Evolutionary conservation across 495 filamentous ascomycete genomes (phyloP).

Genomic region (Tuber brumale): DNA sequence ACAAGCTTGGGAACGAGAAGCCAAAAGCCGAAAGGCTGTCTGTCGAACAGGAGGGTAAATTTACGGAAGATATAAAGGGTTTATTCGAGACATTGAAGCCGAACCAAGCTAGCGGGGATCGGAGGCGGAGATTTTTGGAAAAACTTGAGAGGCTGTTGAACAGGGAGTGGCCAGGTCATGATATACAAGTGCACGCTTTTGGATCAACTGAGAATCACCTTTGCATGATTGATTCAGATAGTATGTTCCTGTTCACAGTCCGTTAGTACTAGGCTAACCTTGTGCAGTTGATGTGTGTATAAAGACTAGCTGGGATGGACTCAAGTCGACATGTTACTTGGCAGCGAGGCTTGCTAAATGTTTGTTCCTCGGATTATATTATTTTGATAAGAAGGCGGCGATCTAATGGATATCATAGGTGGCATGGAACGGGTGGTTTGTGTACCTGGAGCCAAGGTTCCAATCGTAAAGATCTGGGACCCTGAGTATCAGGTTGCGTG

Average conservation of each 20-base stretch:
- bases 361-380: conserved; percentile 47
- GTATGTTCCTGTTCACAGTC: conserved; percentile 49
- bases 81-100: conserved; percentile 81
- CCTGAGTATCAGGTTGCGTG: conserved; percentile 84
- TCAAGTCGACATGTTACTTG: conserved; percentile 81
- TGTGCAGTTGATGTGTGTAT: conserved; percentile 91
- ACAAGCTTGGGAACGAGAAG: conserved; percentile 63
- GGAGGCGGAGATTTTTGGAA: conserved; percentile 65
- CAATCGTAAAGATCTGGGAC: conserved; percentile 98
- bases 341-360: conserved; percentile 75
- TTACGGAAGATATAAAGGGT: conserved; percentile 73
- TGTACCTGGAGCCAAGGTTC: conserved; percentile 87
- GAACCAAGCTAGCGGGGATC: conserved; percentile 66
- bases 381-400: neutral
- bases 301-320: conserved; percentile 73
- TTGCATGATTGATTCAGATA: conserved; percentile 93
- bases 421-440: conserved; percentile 96
- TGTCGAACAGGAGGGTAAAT: conserved; percentile 66
- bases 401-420: conserved; percentile 50
- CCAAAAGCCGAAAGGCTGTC: conserved; percentile 60
- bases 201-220: conserved; percentile 93
- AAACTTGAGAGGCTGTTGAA: conserved; percentile 86
- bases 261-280: conserved; percentile 31
- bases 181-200: conserved; percentile 88
- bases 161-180: conserved; percentile 79